These are phyloP conservation scores for Schizochytrium sp. DNA, from an alignment of 108 stramenopile genomes.

Conservation along the genomic window DNA sequence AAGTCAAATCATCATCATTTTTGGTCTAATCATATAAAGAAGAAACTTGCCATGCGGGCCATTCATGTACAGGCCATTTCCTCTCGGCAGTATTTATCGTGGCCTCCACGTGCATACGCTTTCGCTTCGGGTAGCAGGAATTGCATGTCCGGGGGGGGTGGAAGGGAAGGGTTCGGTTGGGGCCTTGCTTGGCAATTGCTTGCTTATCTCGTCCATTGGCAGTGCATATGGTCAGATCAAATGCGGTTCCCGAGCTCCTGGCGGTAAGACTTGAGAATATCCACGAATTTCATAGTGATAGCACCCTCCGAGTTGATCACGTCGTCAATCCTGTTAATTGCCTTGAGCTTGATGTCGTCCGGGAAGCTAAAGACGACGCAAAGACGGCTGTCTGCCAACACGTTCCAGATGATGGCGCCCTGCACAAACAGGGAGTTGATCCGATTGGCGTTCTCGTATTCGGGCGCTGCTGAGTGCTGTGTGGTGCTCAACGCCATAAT, in stretches of 20 bases:
- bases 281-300: not conserved
- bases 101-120: no score
- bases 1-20: no score
- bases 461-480: conserved; percentile 10
- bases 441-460: not conserved
- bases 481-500: conserved; percentile 2
- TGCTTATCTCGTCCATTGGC: no score
- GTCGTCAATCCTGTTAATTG: not conserved
- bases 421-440: not conserved
- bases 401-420: conserved; percentile 16
- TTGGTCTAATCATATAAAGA: no score
- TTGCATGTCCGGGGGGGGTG: no score
- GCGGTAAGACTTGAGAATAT: conserved; percentile 15
- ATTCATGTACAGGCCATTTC: no score
- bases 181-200: no score
- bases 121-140: no score
- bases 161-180: no score
- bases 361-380: conserved; percentile 15
- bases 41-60: no score
- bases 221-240: not conserved
- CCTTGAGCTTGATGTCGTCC: conserved; percentile 14
- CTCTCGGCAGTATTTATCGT: no score
- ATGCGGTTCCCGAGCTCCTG: not conserved
- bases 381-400: not conserved
- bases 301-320: not conserved